A percentile compares a stretch with the other conserved stretches of the same genome.
These are phyloP conservation scores for Vigna angularis DNA, from an alignment of 306 rosid species.

Conservation along the genomic window DNA sequence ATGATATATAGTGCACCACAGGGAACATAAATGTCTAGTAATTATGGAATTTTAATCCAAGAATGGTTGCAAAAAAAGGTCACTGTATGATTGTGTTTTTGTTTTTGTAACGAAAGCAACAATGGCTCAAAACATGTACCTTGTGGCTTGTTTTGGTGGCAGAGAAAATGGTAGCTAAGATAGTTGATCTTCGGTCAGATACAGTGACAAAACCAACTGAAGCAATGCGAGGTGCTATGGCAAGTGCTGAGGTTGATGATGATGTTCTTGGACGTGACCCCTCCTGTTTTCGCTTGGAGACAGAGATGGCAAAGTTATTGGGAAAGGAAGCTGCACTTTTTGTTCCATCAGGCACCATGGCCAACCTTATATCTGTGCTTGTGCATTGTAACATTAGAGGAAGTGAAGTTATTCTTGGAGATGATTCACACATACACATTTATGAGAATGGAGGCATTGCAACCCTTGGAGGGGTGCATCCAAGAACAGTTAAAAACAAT, in stretches of 20 bases:
- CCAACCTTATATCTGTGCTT: slow-evolving; percentile 87
- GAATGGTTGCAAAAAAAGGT: neutral
- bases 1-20: neutral
- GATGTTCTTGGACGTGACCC: slow-evolving; percentile 84
- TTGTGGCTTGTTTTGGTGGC: slow-evolving; percentile 31
- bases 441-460: slow-evolving; percentile 93
- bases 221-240: slow-evolving; percentile 82
- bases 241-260: slow-evolving; percentile 80
- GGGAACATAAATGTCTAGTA: neutral
- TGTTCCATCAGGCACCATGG: slow-evolving; percentile 97
- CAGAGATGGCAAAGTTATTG: slow-evolving; percentile 73
- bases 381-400: slow-evolving; percentile 91
- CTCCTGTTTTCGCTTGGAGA: slow-evolving; percentile 66
- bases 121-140: slow-evolving; percentile 11
- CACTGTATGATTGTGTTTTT: no score
- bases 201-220: slow-evolving; percentile 88
- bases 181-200: slow-evolving; percentile 85
- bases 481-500: slow-evolving; percentile 75
- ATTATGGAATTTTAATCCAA: neutral
- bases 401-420: slow-evolving; percentile 89
- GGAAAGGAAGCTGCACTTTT: slow-evolving; percentile 88
- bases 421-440: slow-evolving; percentile 86
- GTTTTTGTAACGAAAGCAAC: neutral
- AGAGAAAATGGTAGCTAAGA: slow-evolving; percentile 67
- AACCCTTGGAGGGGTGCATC: slow-evolving; percentile 89